phyloP scores from a whole-genome alignment of 1,284 basidiomycete genomes.

The Cutaneotrichosporon spelunceum region DNA sequence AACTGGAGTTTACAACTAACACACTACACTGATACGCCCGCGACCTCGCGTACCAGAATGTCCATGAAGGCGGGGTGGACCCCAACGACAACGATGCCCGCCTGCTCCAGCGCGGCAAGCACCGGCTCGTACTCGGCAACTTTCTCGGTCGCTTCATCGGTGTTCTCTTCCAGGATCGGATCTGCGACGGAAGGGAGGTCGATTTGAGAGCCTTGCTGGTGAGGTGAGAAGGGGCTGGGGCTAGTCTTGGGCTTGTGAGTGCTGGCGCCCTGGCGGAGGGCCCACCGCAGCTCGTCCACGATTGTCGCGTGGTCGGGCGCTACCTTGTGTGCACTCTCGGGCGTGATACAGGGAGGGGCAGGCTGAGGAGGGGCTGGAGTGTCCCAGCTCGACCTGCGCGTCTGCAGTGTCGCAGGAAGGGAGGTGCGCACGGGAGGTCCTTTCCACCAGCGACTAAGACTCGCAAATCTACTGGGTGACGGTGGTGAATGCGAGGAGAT shows the following conservation, averaged over 20 bases:
- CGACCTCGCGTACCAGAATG: constrained; percentile 11
- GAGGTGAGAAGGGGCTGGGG: background rate
- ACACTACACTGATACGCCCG: constrained; percentile 1
- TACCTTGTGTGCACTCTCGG: background rate
- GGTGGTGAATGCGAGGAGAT: background rate
- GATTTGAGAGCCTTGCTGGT: background rate
- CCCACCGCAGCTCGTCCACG: background rate
- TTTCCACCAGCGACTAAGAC: background rate
- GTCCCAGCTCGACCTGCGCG: background rate
- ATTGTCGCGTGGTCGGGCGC: background rate
- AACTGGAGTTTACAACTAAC: constrained; percentile 3
- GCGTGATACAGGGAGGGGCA: background rate
- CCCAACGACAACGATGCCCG: constrained; percentile 5
- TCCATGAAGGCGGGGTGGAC: constrained; percentile 18
- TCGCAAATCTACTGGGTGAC: background rate
- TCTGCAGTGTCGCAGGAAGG: background rate
- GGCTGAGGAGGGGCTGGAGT: background rate
- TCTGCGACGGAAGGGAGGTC: background rate
- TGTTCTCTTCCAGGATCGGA: background rate
- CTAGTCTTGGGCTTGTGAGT: background rate
- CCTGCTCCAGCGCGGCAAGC: constrained; percentile 1
- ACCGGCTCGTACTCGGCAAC: constrained; percentile 6
- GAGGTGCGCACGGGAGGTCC: background rate
- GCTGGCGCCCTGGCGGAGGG: background rate
- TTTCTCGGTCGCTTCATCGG: background rate